These are phyloP conservation scores for Debaryomyces robertsiae DNA, from an alignment of 1,139 yeast genomes.

Conservation along the genomic window DNA sequence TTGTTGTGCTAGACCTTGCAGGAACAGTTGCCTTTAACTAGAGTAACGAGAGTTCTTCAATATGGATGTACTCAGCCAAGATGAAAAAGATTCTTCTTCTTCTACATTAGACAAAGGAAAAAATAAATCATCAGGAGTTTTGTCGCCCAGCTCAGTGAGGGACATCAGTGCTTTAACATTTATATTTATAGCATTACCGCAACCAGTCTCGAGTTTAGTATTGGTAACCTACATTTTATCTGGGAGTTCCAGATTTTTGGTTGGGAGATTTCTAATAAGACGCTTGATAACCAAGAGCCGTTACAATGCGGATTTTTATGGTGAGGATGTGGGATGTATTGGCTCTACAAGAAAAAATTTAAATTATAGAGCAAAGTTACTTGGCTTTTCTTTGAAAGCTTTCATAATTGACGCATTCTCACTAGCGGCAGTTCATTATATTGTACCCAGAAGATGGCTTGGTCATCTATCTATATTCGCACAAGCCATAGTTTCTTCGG, in stretches of 20 bases:
- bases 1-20: slow-evolving; percentile 4
- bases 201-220: slow-evolving; percentile 39
- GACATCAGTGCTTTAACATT: slow-evolving; percentile 49
- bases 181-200: slow-evolving; percentile 44
- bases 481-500: slow-evolving; percentile 53
- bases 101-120: slow-evolving; percentile 3
- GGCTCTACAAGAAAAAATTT: slow-evolving; percentile 15
- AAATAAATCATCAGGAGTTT: slow-evolving; percentile 7
- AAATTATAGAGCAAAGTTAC: slow-evolving; percentile 22
- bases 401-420: slow-evolving; percentile 33
- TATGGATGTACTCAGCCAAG: slow-evolving; percentile 13
- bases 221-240: slow-evolving; percentile 42
- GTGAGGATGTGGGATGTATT: slow-evolving; percentile 1
- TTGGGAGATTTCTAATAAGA: slow-evolving; percentile 44
- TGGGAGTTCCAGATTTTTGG: slow-evolving; percentile 44
- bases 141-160: slow-evolving; percentile 40
- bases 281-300: slow-evolving; percentile 18
- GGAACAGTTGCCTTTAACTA: slow-evolving; percentile 5
- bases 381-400: slow-evolving; percentile 25
- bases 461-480: slow-evolving; percentile 48
- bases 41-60: slow-evolving; percentile 5
- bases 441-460: slow-evolving; percentile 36
- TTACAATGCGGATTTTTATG: slow-evolving; percentile 4
- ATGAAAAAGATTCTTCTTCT: slow-evolving; percentile 3
- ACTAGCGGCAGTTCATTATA: slow-evolving; percentile 30